phyloP scores from a whole-genome alignment of 768 basidiomycete species.

The Mycena galericulata region DNA sequence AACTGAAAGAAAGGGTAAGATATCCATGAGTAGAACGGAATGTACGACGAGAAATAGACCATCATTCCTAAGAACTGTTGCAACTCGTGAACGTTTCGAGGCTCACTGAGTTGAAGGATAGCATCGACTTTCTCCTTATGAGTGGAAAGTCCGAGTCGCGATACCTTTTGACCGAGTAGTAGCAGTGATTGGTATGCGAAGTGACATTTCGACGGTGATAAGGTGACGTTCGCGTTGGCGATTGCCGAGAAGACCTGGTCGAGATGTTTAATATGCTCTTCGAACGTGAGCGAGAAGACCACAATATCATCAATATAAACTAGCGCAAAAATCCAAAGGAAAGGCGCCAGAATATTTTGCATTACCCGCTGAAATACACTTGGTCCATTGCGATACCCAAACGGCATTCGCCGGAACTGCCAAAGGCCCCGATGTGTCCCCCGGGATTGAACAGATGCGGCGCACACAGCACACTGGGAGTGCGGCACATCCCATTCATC shows the following conservation, averaged over 20 bases:
- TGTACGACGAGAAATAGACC: slow-evolving; percentile 27
- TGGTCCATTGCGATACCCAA: slow-evolving; percentile 50
- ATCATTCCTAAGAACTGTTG: slow-evolving; percentile 25
- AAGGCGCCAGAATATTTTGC: slow-evolving; percentile 49
- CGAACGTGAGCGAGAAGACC: slow-evolving; percentile 38
- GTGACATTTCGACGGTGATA: slow-evolving; percentile 51
- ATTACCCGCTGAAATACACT: slow-evolving; percentile 55
- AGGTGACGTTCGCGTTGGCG: slow-evolving; percentile 41
- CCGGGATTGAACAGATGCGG: too few relatives aligned
- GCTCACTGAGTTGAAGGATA: slow-evolving; percentile 46
- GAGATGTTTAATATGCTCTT: slow-evolving; percentile 32
- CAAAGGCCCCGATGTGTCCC: slow-evolving; percentile 52
- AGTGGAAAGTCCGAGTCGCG: slow-evolving; percentile 48
- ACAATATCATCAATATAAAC: slow-evolving; percentile 59
- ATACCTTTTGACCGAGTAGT: slow-evolving; percentile 55
- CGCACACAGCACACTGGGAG: too few relatives aligned
- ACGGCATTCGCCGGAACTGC: slow-evolving; percentile 57
- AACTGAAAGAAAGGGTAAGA: slow-evolving; percentile 48
- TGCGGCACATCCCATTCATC: too few relatives aligned
- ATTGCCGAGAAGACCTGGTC: slow-evolving; percentile 46
- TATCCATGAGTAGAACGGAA: slow-evolving; percentile 44
- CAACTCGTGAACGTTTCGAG: slow-evolving; percentile 40
- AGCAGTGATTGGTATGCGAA: slow-evolving; percentile 47
- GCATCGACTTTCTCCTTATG: slow-evolving; percentile 24
- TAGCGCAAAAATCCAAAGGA: slow-evolving; percentile 51